Evolutionary conservation across 306 rosid genomes (phyloP), one percentile per base, ranked within the genome.

Genomic region (Geum urbanum): DNA sequence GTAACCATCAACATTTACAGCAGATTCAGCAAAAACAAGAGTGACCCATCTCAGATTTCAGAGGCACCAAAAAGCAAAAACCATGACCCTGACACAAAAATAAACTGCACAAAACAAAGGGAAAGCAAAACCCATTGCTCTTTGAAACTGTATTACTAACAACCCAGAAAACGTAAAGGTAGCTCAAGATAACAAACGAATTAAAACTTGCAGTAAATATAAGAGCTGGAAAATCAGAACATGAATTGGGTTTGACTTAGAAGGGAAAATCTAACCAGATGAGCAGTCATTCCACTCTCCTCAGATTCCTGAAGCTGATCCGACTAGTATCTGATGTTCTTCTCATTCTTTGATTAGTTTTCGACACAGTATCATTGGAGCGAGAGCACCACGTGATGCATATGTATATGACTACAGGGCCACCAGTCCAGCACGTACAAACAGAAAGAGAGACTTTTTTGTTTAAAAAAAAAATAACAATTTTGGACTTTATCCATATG

Each of bases 11-110:
- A 54, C 51, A 69, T 69, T 8, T 70, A 35, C 32, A 43, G 44
- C 46, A 70, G 22, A 56, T 44, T 70, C 55, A 22, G 12, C 63
- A 9, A 35, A 40, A 61, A 76, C 60, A 70, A 75, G 19, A 67
- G 75, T 9, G 46, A 58, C 10, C 68, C 39, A 63, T 71, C 53
- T 58, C 58, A 78, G 63, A 70, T 54, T 37, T 66, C 60, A 59
- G 72, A 3, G 37, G n/a, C 63, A 57, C 9, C 5, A 45, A 7
- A 67, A 12, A 40, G 5, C 48, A 56, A 15, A 52, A 15, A 13
- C 6, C 63, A 55, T 22, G 57, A 40, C 2, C 5, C 19, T 7
- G 46, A 66, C 13, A 43, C 20, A 52, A 32, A 63, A 22, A 66
- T 27, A 22, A 47, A 39, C 62, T 63, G 57, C 58, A 81, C 9